Percentiles rank a stretch among this genome's conserved stretches.
Evolutionary conservation across 108 stramenopile species (phyloP).

Genomic region (Seminavis robusta): DNA sequence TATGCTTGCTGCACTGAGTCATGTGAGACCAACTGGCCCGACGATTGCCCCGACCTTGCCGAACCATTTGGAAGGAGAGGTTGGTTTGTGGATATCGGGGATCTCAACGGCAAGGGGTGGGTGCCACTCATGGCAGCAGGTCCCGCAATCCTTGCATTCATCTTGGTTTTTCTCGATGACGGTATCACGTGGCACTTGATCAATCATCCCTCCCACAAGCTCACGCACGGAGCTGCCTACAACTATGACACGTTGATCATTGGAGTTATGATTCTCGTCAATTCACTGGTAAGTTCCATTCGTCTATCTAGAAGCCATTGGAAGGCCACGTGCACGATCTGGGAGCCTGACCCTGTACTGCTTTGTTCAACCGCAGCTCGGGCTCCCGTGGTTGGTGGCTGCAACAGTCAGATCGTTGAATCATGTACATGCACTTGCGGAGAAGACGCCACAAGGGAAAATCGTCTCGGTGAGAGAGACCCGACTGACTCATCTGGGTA

Average conservation of each 20-base stretch:
- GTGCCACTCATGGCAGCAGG: constrained; percentile 48
- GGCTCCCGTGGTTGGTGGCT: constrained; percentile 47
- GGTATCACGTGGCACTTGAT: constrained; percentile 36
- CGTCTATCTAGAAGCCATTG: no score
- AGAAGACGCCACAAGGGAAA: constrained; percentile 32
- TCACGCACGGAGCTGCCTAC: constrained; percentile 7
- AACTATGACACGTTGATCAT: constrained; percentile 1
- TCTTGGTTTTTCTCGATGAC: constrained; percentile 48
- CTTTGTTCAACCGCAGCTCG: constrained; percentile 31
- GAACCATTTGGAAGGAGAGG: constrained; percentile 25
- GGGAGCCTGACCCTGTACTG: no score
- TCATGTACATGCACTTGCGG: constrained; percentile 30
- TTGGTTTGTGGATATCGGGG: constrained; percentile 36
- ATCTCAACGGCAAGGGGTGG: constrained; percentile 47
- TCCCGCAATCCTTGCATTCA: constrained; percentile 47
- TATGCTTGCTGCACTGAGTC: constrained; percentile 29
- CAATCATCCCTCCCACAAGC: constrained; percentile 10
- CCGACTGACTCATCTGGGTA: constrained; percentile 30
- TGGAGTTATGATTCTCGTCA: constrained; percentile 8
- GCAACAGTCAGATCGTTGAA: constrained; percentile 34
- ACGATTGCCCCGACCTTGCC: constrained; percentile 26
- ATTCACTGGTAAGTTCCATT: no score
- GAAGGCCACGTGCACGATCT: no score
- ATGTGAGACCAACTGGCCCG: constrained; percentile 29
- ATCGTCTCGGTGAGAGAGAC: constrained; percentile 34